phyloP scores from a whole-genome alignment of 75 land plant genomes.

The Chamaecyparis obtusa region DNA sequence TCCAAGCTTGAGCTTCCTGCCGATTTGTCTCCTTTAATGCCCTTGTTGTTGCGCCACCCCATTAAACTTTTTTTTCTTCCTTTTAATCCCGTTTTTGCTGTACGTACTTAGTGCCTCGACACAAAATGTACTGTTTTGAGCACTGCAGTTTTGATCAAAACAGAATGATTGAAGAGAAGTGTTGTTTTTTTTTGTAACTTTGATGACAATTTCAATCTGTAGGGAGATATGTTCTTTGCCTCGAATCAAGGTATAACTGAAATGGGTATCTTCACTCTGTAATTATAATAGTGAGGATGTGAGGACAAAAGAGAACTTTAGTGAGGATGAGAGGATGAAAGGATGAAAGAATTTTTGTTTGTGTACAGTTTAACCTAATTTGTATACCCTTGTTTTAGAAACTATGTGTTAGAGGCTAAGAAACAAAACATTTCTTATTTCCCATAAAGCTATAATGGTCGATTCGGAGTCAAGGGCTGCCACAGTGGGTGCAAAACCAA shows the following conservation, averaged over 20 bases:
- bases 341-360: no score
- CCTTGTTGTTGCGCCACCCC: background rate
- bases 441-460: no score
- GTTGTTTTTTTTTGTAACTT: background rate
- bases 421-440: no score
- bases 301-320: no score
- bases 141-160: background rate
- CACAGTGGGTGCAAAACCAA: no score
- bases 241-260: background rate
- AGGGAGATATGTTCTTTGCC: background rate
- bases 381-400: no score
- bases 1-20: slow-evolving; percentile 3
- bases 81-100: background rate
- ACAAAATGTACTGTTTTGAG: background rate
- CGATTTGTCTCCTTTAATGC: slow-evolving; percentile 4
- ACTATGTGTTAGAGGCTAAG: no score
- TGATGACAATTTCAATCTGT: background rate
- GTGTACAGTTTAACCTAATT: no score
- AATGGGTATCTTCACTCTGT: background rate
- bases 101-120: background rate
- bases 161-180: background rate
- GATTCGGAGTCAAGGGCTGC: no score
- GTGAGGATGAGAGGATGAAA: no score
- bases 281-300: no score
- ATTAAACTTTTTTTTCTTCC: background rate